Evolutionary conservation across 768 basidiomycete genomes (phyloP), one percentile per base, ranked within the genome.

Genomic region (Agrocybe pediades): DNA sequence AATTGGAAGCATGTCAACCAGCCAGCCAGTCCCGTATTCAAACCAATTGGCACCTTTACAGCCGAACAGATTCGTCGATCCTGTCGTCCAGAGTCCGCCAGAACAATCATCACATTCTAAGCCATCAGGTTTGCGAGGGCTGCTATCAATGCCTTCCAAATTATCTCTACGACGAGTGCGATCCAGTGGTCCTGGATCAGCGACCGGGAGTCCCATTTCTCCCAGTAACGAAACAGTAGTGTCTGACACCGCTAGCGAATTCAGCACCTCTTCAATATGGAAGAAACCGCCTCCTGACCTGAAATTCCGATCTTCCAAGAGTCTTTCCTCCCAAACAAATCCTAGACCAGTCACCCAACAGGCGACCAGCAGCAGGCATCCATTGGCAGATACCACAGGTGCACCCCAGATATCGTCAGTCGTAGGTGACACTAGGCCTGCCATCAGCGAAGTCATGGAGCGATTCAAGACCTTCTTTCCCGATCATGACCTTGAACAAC

Each of bases 381-480:
- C n/a, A n/a, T n/a, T n/a, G n/a, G n/a, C n/a, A n/a, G n/a, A n/a
- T n/a, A n/a, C n/a, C n/a, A 11, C 15, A 26, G 30, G 49, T 23
- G 20, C 40, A 17, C 25, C 1, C 41, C 30, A 46, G 24, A 51
- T 45, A 33, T 17, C 40, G n/a, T 44, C 41, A 25, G 43, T 43
- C 21, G 16, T 55, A 49, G 64, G 83, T 81, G 59, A 66, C 62
- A 61, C 85, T 91, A 61, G 63, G 41, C 93, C 93, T 7, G 77
- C 79, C 45, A 79, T 88, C 2, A 88, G 91, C 63, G 85, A 87
- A 53, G 87, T 97, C 27, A 87, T 90, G 64, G 83, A 91, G 30
- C 77, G 88, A 51, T 75, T 98, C 15, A 85, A 92, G 53, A 81
- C 82, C 33, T 96, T 87, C 72, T 98, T 98, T 76, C 94, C 94